These are phyloP conservation scores for Rutstroemia sp. DNA, from an alignment of 2,329 filamentous ascomycete genomes.

Conservation along the genomic window DNA sequence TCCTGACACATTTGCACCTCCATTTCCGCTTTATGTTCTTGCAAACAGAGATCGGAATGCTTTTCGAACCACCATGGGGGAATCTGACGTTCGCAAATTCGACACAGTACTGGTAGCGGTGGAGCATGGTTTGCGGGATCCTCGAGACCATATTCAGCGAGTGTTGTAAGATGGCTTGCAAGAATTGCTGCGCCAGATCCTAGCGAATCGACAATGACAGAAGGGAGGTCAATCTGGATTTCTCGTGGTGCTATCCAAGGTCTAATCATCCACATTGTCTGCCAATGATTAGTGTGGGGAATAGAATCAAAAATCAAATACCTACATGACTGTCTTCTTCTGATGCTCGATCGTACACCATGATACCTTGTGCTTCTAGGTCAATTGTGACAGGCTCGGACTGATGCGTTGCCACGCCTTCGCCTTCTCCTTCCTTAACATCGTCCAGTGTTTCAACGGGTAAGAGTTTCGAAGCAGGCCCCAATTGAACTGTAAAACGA, in stretches of 20 bases:
- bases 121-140: conserved; percentile 71
- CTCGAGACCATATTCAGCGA: conserved; percentile 76
- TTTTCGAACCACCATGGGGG: conserved; percentile 99
- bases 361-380: conserved; percentile 94
- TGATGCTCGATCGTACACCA: conserved; percentile 87
- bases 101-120: conserved; percentile 79
- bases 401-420: conserved; percentile 29
- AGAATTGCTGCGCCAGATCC: conserved; percentile 92
- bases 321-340: conserved; percentile 86
- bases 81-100: conserved; percentile 95
- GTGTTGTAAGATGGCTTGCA: conserved; percentile 82
- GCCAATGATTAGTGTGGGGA: conserved; percentile 23
- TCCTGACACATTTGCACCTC: conserved; percentile 96
- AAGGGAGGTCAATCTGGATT: conserved; percentile 90
- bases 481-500: conserved; percentile 67
- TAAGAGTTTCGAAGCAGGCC: conserved; percentile 59
- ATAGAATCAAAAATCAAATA: conserved; percentile 19
- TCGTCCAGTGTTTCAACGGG: conserved; percentile 31
- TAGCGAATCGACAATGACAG: conserved; percentile 82
- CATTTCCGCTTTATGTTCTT: conserved; percentile 95
- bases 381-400: conserved; percentile 51
- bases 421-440: conserved; percentile 14
- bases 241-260: conserved; percentile 83
- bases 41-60: conserved; percentile 89
- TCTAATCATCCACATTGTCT: conserved; percentile 99